These are phyloP conservation scores for Penicillium cataractarum DNA, from an alignment of 495 filamentous ascomycete species.

Conservation along the genomic window DNA sequence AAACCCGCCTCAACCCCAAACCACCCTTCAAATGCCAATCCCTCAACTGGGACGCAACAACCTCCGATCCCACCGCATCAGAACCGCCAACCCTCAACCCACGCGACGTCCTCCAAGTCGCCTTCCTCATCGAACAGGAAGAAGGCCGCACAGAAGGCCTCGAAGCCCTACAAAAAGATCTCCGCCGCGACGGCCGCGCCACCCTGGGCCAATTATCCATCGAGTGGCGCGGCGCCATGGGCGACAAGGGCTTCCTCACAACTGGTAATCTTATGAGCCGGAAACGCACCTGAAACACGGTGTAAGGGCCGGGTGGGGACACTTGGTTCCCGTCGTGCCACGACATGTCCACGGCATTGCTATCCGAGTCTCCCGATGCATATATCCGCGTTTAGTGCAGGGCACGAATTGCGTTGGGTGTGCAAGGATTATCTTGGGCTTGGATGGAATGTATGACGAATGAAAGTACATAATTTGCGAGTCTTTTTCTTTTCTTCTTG, in stretches of 20 bases:
- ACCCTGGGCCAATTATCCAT: constrained; percentile 82
- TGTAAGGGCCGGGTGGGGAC: constrained; percentile 15
- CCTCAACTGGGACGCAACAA: constrained; percentile 59
- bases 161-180: constrained; percentile 52
- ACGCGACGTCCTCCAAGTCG: constrained; percentile 88
- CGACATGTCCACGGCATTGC: constrained; percentile 4
- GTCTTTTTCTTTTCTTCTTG: not conserved
- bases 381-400: constrained; percentile 24
- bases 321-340: constrained; percentile 16
- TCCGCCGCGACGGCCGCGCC: constrained; percentile 61
- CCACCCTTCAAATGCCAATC: constrained; percentile 59
- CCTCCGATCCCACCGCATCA: constrained; percentile 28
- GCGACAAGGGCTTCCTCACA: constrained; percentile 81
- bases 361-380: constrained; percentile 23
- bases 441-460: not conserved
- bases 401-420: constrained; percentile 6
- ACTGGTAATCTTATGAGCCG: constrained; percentile 80
- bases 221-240: constrained; percentile 88
- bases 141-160: constrained; percentile 49
- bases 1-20: constrained; percentile 56
- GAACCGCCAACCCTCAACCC: constrained; percentile 72
- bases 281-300: constrained; percentile 47
- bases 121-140: constrained; percentile 80
- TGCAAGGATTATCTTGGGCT: not conserved
- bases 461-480: constrained; percentile 1